Conservation (phyloP, 192 early-diverging fungal genomes). For the Linnemannia schmuckeri region DNA sequence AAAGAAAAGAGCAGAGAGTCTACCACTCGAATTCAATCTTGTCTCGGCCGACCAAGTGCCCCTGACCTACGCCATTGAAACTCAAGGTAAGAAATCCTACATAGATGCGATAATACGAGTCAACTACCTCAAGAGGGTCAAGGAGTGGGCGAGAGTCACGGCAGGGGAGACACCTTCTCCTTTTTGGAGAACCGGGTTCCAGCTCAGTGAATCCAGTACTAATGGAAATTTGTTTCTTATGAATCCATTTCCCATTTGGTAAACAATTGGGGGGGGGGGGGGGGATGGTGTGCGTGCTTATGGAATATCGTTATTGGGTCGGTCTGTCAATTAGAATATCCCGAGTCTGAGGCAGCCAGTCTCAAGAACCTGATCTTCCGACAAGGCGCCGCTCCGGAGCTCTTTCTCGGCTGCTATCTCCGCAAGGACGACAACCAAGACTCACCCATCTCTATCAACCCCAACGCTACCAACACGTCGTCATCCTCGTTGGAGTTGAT, state of each 20-base stretch:
- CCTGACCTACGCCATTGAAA: slow-evolving; percentile 18
- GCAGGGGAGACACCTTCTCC: background rate
- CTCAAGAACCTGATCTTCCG: slow-evolving; percentile 56
- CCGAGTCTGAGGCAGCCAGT: slow-evolving; percentile 61
- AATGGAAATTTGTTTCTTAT: background rate
- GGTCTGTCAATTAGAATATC: slow-evolving; percentile 37
- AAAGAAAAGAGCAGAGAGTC: background rate
- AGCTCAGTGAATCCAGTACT: too few relatives aligned
- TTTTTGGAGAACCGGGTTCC: background rate
- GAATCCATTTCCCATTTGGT: background rate
- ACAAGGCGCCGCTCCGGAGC: slow-evolving; percentile 47
- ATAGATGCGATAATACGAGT: background rate
- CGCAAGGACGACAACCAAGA: background rate
- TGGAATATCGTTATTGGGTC: background rate
- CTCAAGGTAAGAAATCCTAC: slow-evolving; percentile 1
- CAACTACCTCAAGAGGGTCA: background rate
- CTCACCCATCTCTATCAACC: background rate
- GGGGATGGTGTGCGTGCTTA: background rate
- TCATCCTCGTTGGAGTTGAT: slow-evolving; percentile 44
- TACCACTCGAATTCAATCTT: slow-evolving; percentile 10
- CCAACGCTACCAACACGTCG: background rate
- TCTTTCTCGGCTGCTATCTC: slow-evolving; percentile 59
- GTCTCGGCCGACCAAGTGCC: slow-evolving; percentile 13
- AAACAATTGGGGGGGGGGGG: background rate
- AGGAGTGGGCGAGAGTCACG: background rate